phyloP scores from a whole-genome alignment of 140 eudicot species.

The Ambrosia hybrid region DNA sequence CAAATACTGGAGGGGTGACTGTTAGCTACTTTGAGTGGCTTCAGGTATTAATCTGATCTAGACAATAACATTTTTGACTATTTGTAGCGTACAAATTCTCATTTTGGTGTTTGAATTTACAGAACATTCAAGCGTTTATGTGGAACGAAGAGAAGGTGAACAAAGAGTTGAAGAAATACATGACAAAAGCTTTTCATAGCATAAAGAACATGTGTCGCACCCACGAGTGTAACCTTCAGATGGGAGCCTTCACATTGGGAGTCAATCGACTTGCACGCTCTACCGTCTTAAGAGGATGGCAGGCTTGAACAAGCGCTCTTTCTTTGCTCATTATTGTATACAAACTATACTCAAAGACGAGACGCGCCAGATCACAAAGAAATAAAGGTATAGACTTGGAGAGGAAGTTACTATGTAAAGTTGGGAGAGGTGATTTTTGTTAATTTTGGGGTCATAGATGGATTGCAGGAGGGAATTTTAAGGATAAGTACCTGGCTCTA shows the following conservation, averaged over 20 bases:
- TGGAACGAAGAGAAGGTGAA: slow-evolving; percentile 82
- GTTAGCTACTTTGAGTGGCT: slow-evolving; percentile 92
- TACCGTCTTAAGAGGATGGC: too few species aligned
- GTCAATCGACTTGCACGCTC: too few species aligned
- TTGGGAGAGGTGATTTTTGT: too few species aligned
- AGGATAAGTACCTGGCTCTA: too few species aligned
- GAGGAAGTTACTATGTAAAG: too few species aligned
- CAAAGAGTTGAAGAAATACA: slow-evolving; percentile 44
- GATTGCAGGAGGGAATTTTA: too few species aligned
- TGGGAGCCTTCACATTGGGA: too few species aligned
- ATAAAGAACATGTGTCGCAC: too few species aligned
- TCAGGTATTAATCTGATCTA: slow-evolving; percentile 51
- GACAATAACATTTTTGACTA: background rate
- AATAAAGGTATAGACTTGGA: too few species aligned
- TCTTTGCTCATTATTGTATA: background rate
- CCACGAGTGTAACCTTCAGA: too few species aligned
- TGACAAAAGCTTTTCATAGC: too few species aligned
- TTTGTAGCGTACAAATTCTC: background rate
- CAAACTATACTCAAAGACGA: background rate
- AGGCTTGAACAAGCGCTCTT: slow-evolving; percentile 39
- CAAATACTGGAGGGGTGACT: slow-evolving; percentile 89
- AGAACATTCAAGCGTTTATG: slow-evolving; percentile 75
- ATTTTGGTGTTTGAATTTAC: slow-evolving; percentile 23
- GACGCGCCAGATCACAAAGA: background rate
- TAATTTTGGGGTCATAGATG: too few species aligned